Evolutionary conservation across 306 rosid species (phyloP), one percentile per base, ranked within the genome.

Genomic region (Fagus crenata): DNA sequence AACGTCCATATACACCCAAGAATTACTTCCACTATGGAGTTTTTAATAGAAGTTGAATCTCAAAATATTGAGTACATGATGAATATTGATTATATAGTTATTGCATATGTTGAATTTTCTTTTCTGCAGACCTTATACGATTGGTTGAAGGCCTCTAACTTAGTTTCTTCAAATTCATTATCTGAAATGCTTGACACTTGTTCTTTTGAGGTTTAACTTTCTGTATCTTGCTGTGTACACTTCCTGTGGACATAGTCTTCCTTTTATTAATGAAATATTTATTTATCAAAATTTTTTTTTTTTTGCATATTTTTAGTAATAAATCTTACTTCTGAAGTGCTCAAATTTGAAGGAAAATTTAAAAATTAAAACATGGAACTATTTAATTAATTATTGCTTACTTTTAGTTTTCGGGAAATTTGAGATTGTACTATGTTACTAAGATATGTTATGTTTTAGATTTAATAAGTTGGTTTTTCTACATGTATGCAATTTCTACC

Each of bases 351-450:
- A 28, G 14, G 65, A 7, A 28, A 31, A 7, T 58, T 11, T 58
- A 28, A 40, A 67, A 36, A n/a, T 67, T n/a, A 15, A 53, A 5
- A 22, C 51, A 17, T 61, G 75, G 61, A 46, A 46, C 2, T 3
- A 46, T 46, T 46, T 46, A 46, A 46, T 46, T 46, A 46, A 46
- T 46, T 11, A 11, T 2, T 46, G 51, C 14, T 46, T 46, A 46
- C 51, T 46, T 46, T 46, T 69, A 68, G 69, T 22, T 82, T 36
- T 73, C 32, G 51, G 51, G 9, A 75, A 54, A 67, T 72, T 74
- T 80, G 73, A 67, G 42, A 17, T 18, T 6, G 61, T 7, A 18
- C 39, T 32, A 56, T 75, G 77, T 36, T 58, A 37, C 59, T 32
- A 67, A 68, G 74, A 9, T 74, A 39, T 71, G 14, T 81, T 73